Percentiles rank a stretch among this genome's conserved stretches.
Conservation (phyloP, 352 stramenopile species). For the Pythium plurisporium region DNA sequence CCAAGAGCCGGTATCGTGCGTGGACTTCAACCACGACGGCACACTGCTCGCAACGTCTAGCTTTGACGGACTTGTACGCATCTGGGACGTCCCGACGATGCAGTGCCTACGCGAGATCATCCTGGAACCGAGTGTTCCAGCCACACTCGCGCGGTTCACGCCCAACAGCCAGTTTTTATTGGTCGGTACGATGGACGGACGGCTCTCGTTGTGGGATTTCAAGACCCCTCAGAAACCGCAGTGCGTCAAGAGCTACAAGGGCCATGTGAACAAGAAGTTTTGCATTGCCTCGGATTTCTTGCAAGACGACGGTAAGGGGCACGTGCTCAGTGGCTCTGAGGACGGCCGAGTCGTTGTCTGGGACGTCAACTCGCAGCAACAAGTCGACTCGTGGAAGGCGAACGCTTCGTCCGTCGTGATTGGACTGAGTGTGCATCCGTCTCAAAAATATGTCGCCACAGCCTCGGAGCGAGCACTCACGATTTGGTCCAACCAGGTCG, state of each 20-base stretch:
- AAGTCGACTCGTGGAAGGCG: slow-evolving; percentile 30
- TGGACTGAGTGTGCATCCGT: slow-evolving; percentile 22
- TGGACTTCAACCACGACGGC: slow-evolving; percentile 93
- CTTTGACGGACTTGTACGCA: slow-evolving; percentile 79
- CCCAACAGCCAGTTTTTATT: slow-evolving; percentile 94
- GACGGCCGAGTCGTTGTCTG: slow-evolving; percentile 91
- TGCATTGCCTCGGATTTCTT: slow-evolving; percentile 86
- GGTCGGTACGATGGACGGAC: slow-evolving; percentile 88
- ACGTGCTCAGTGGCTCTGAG: slow-evolving; percentile 89
- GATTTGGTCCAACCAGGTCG: slow-evolving; percentile 17
- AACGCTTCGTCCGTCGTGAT: slow-evolving; percentile 11
- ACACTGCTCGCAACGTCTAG: slow-evolving; percentile 87
- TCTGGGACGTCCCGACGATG: slow-evolving; percentile 96
- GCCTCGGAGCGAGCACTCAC: slow-evolving; percentile 7
- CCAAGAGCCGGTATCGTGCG: slow-evolving; percentile 93
- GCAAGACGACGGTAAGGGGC: slow-evolving; percentile 39
- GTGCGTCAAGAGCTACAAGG: slow-evolving; percentile 63
- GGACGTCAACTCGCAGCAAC: slow-evolving; percentile 82
- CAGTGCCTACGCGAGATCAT: slow-evolving; percentile 95
- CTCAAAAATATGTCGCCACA: slow-evolving; percentile 16
- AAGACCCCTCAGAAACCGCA: slow-evolving; percentile 43
- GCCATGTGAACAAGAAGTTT: slow-evolving; percentile 82
- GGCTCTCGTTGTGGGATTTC: slow-evolving; percentile 90
- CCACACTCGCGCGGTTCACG: slow-evolving; percentile 87
- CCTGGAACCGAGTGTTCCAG: slow-evolving; percentile 42